Evolutionary conservation across 2,329 filamentous ascomycete genomes (phyloP), one percentile per base, ranked within the genome.

Genomic region (Talaromyces amestolkiae): DNA sequence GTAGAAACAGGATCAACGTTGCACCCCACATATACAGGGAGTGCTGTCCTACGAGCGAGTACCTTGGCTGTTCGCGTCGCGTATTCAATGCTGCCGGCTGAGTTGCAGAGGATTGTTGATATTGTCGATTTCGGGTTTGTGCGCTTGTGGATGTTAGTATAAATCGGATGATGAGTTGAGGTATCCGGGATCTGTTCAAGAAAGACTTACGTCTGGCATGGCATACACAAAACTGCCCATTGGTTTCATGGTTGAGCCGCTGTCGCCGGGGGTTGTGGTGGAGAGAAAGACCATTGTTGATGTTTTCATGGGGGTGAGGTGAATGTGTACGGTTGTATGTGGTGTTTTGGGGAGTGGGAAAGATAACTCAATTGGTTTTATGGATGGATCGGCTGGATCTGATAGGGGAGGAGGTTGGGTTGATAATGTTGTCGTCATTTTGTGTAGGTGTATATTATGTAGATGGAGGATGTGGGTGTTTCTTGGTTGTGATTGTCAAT

Each of bases 171-270:
- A 17, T 3, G 1, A 31, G 35, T 24, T 47, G 13, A 9, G 27
- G 11, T 11, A 13, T 37, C 9, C 9, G 3, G 9, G 37, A 2
- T 45, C 33, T 31, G 15, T 33, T 45, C 2, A 15, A n/a, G n/a
- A n/a, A n/a, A 10, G 8, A 49, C 64, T 24, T 81, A 97, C 95
- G 80, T 97, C 91, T 17, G 95, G 94, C 76, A 99, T 86, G 2
- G 93, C 91, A 75, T 97, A 98, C 54, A 98, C 91, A 74, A 98
- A 94, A 59, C 92, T 97, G 3, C 95, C 94, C 78, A 98, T 84
- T 59, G 85, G 81, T 47, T 85, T 80, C 37, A 75, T 72, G 22
- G 54, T 54, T 19, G 54, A 45, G 43, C 66, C 61, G 15, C 75
- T 76, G 49, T 81, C 77, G 2, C 77, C 85, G 1, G 81, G 73